Conservation (phyloP, 352 stramenopile genomes). For the Globisporangium echinulatum region DNA sequence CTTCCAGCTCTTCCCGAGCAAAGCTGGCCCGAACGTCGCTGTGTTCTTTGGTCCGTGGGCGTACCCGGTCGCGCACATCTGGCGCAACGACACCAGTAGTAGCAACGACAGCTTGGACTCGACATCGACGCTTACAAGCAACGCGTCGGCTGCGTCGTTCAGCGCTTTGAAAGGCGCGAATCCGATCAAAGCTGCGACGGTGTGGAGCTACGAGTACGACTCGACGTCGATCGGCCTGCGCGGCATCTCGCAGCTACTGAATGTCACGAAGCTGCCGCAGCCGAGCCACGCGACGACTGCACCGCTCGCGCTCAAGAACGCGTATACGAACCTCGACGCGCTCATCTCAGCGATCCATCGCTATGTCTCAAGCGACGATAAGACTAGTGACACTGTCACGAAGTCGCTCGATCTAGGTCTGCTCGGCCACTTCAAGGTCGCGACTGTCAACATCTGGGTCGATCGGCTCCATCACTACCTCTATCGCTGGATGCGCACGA, state of each 20-base stretch:
- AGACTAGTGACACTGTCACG: conserved; percentile 1
- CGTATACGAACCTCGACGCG: conserved; percentile 27
- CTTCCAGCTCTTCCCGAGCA: conserved; percentile 12
- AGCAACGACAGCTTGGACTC: conserved; percentile 9
- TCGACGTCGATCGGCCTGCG: conserved; percentile 19
- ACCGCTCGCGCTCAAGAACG: conserved; percentile 13
- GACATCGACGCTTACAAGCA: neutral
- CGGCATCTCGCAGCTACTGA: conserved; percentile 3
- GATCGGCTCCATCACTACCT: conserved; percentile 16
- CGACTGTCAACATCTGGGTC: conserved; percentile 16
- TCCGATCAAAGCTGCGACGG: neutral
- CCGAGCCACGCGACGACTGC: neutral
- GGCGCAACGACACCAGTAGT: conserved; percentile 6
- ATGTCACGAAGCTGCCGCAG: conserved; percentile 8
- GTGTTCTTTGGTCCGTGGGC: conserved; percentile 40
- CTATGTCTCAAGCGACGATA: conserved; percentile 2
- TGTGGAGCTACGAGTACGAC: conserved; percentile 33
- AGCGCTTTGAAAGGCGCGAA: neutral
- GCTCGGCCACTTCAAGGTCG: neutral
- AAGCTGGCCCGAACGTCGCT: conserved; percentile 19
- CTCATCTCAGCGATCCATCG: conserved; percentile 19
- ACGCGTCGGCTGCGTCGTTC: conserved; percentile 5
- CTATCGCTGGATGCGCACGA: conserved; percentile 13
- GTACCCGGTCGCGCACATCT: conserved; percentile 32
- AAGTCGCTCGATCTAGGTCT: conserved; percentile 5